Base-by-base conservation (phyloP, 441 rosid species). In the Biscutella auriculata region DNA sequence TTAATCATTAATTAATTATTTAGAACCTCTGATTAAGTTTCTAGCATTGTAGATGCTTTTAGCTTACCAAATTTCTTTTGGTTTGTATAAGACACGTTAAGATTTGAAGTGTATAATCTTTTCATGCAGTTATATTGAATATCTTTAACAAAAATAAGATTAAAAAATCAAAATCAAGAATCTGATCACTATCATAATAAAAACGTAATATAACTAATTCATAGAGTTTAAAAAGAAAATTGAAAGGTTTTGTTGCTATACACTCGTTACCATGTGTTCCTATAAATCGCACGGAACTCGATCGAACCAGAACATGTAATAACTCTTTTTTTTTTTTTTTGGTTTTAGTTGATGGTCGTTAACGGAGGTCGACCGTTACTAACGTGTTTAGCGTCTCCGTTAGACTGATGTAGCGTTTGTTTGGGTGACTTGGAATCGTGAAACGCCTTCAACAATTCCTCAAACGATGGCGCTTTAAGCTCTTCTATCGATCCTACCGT, bases 391-490 rank as follows among this genome's bases (percentile, higher is more conserved):
- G 67, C 53, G 40, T 94, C 97, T 47, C 97, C 97, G 40, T 87
- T 85, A 37, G 80, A 64, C 55, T 63, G 87, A 19, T 58, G 53
- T 42, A 33, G 54, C 55, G 43, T 49, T 64, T 68, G 87, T 72
- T 82, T 84, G 1, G 74, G 54, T 1, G 82, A 84, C 67, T 75
- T 87, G 0, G 77, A 59, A 37, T 84, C 97, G 79, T 84, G 82
- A 69, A 90, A 81, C 51, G 74, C 71, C 62, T 67, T 90, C 65
- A 94, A 41, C 66, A 94, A 34, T 54, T 90, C 97, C 46, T 87
- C 95, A 27, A 88, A 90, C 13, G 95, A 70, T 11, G 95, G 99
- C 21, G 97, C 85, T 68, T 85, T 77, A 5, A 94, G 95, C 43
- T 88, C 94, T 68, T 94, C 95, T 1, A 94, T 90, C 10, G 97